Conservation (phyloP, 129 eudicot genomes). For the Artemisia argyi region DNA sequence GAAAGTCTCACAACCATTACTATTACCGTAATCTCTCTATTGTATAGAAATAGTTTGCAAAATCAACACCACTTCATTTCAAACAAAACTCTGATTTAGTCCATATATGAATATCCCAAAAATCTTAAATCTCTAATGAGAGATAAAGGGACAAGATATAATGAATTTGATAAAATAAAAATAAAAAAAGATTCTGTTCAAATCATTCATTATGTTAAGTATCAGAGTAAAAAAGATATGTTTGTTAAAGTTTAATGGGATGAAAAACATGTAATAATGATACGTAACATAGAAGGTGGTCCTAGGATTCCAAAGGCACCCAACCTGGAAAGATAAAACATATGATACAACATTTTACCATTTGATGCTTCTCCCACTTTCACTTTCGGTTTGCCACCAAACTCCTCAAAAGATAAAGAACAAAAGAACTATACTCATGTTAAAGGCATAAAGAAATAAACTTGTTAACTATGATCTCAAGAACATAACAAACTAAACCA, state of each 20-base stretch:
- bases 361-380: constrained; percentile 31
- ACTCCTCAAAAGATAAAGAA: constrained; percentile 5
- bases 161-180: not conserved
- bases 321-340: constrained; percentile 35
- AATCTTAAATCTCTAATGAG: not conserved
- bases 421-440: constrained; percentile 1
- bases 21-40: not conserved
- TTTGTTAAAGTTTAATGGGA: not conserved
- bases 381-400: constrained; percentile 25
- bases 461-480: no score
- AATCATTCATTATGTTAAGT: not conserved
- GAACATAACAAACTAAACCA: no score
- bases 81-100: not conserved
- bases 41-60: constrained; percentile 5
- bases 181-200: no score
- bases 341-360: constrained; percentile 17
- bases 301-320: constrained; percentile 35
- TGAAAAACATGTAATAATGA: constrained; percentile 11
- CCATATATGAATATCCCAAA: not conserved
- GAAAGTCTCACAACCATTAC: no score
- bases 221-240: not conserved
- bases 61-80: not conserved
- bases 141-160: not conserved
- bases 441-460: no score
- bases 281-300: constrained; percentile 20